Evolutionary conservation across 108 stramenopile species (phyloP).

Genomic region (Nitzschia putrida): DNA sequence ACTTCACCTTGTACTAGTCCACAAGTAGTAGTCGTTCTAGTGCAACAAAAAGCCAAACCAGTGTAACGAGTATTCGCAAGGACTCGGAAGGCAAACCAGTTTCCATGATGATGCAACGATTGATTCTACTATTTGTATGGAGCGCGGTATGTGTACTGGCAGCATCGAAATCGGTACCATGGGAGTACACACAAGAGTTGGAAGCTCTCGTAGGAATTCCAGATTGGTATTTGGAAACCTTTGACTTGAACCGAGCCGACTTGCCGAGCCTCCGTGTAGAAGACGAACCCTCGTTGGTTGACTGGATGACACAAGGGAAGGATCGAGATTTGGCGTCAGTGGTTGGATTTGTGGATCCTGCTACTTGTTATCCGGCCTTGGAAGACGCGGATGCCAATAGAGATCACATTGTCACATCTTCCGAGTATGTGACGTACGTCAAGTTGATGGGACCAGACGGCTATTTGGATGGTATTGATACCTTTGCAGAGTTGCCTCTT

Average conservation of each 20-base stretch:
- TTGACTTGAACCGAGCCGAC: neutral
- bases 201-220: constrained; percentile 6
- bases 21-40: too few species aligned
- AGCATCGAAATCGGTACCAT: neutral
- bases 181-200: neutral
- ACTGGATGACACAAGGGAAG: neutral
- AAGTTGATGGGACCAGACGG: constrained; percentile 26
- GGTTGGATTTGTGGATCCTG: constrained; percentile 22
- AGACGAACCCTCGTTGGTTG: neutral
- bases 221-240: constrained; percentile 6
- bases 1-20: too few species aligned
- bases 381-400: constrained; percentile 9
- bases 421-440: constrained; percentile 31
- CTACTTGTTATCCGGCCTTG: constrained; percentile 29
- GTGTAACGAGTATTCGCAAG: too few species aligned
- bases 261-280: neutral
- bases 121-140: too few species aligned
- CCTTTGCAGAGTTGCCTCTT: constrained; percentile 31
- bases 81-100: too few species aligned
- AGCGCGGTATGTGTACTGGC: neutral
- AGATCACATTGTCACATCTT: constrained; percentile 14
- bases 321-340: constrained; percentile 6
- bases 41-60: too few species aligned
- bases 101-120: too few species aligned
- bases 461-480: constrained; percentile 15